Conservation (phyloP, 2,329 filamentous ascomycete species). For the Colletotrichum phormii region DNA sequence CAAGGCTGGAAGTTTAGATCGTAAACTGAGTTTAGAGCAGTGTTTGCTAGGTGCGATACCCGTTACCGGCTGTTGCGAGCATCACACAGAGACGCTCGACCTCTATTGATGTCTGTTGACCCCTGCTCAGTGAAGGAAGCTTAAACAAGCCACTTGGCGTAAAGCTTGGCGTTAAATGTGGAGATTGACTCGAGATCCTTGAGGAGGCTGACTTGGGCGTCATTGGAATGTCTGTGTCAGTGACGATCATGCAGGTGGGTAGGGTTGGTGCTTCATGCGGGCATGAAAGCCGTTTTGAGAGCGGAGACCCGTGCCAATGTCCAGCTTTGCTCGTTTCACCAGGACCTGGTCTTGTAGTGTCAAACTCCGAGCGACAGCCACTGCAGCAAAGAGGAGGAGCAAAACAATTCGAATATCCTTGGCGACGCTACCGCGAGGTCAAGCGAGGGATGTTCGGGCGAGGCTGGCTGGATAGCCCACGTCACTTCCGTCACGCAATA, state of each 20-base stretch:
- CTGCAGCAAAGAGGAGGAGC: constrained; percentile 12
- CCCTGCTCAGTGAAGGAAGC: constrained; percentile 18
- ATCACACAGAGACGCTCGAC: background rate
- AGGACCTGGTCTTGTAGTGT: constrained; percentile 22
- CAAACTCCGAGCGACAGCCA: constrained; percentile 6
- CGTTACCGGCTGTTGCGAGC: background rate
- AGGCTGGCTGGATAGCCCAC: constrained; percentile 9
- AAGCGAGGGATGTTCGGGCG: constrained; percentile 2
- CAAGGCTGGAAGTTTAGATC: background rate
- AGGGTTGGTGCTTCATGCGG: constrained; percentile 28
- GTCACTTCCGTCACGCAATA: constrained; percentile 5
- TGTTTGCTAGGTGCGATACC: background rate
- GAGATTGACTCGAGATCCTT: background rate
- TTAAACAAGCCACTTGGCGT: constrained; percentile 15
- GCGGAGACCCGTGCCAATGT: constrained; percentile 29
- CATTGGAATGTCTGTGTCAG: constrained; percentile 23
- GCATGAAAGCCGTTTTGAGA: constrained; percentile 28
- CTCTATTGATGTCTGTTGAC: background rate
- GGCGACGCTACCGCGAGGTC: background rate
- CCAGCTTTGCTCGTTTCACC: constrained; percentile 29
- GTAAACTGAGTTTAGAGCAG: constrained; percentile 21
- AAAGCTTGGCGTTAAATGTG: constrained; percentile 26
- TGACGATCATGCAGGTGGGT: constrained; percentile 35
- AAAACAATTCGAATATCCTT: constrained; percentile 3
- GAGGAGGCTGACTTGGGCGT: constrained; percentile 13